Conservation (phyloP, 495 filamentous ascomycete genomes). For the Aspergillus sclerotioniger region DNA sequence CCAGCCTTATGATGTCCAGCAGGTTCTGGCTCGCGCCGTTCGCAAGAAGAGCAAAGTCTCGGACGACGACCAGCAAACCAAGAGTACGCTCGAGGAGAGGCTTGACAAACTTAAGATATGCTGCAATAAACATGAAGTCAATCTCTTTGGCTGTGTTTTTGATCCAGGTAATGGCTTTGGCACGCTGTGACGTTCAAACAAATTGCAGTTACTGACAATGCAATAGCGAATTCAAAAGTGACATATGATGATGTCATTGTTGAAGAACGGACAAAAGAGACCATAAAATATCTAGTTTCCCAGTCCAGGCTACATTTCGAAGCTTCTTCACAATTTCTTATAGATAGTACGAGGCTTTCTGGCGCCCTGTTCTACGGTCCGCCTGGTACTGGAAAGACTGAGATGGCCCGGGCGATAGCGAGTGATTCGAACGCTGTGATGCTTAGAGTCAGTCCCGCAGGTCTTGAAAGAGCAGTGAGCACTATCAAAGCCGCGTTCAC, state of each 20-base stretch:
- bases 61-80: no score
- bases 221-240: background rate
- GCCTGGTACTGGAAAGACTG: background rate
- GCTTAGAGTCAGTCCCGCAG: background rate
- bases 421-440: background rate
- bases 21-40: background rate
- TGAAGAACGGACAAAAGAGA: background rate
- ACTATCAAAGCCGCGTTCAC: background rate
- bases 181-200: background rate
- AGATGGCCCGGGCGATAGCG: background rate
- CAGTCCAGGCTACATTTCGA: background rate
- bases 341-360: background rate
- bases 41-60: background rate
- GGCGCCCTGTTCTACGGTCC: background rate
- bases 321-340: background rate
- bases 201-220: background rate
- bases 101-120: background rate
- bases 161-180: background rate
- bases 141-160: background rate
- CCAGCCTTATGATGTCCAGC: background rate
- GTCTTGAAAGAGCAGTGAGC: background rate
- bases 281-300: background rate
- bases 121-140: background rate
- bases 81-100: background rate
- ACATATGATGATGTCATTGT: background rate